Base-by-base conservation (phyloP, 305 asterid species). In the Stenogyne calaminthoides region DNA sequence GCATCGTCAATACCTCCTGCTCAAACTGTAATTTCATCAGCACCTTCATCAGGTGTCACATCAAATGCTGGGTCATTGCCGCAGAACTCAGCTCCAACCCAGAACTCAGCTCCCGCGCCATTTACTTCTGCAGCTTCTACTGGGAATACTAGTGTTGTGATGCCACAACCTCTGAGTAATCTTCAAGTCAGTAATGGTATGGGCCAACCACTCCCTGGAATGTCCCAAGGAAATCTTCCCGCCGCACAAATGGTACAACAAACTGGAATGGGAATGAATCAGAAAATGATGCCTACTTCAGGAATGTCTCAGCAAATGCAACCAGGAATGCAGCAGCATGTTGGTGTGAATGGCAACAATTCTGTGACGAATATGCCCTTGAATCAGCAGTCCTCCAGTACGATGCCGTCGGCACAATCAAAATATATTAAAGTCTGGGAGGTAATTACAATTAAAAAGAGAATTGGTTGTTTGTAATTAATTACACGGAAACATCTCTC, bases 381-480 rank as follows among this genome's bases (percentile, higher is more conserved):
- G 78, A 79, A 88, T 57, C 98, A 91, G 87, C 97, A 87, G 81
- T 76, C 97, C 12, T 73, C 97, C 58, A 84, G 77, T 80, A 75
- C 89, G 58, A 61, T 90, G 75, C 95, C 83, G 74, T 71, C 99
- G 55, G 85, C 96, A 54, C 97, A 91, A 68, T 89, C 97, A 66
- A 91, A 94, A 83, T 94, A 88, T 72, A 82, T 94, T 36, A 90
- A 84, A 85, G 96, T 94, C 81, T 94, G 99, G 99, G 99, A 94
- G 99, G 99, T 93, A 90, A 75, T 67, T 56, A 47, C 46, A 29
- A 40, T 64, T 44, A 12, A 46, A 46, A 46, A 51, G 9, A 61
- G 18, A 49, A 29, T 40, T 2, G 16, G 47, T 71, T 6, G 5
- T 71, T 12, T 9, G 22, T 61, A 34, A 70, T 32, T 27, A 39